Conservation (phyloP, 2,329 filamentous ascomycete species). For the Alternaria brassicicola region DNA sequence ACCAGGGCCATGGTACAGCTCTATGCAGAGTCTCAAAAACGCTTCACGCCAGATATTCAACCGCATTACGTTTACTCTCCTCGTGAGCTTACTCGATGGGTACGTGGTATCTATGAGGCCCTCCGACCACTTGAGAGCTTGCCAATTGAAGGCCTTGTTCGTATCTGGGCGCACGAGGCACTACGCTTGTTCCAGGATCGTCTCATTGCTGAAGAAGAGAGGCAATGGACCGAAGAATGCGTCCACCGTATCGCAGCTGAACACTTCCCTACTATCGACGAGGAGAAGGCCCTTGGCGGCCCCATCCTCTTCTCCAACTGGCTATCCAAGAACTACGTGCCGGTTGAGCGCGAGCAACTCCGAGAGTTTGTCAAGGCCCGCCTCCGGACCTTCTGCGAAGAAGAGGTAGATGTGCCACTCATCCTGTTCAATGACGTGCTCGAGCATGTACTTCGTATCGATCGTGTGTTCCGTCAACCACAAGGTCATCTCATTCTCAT, state of each 20-base stretch:
- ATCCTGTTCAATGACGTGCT: conserved; percentile 99
- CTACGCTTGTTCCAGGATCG: conserved; percentile 96
- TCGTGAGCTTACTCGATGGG: conserved; percentile 97
- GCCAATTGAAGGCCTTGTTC: conserved; percentile 86
- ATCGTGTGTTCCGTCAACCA: conserved; percentile 97
- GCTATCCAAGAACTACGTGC: conserved; percentile 98
- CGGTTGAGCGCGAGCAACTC: conserved; percentile 91
- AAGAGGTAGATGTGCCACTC: conserved; percentile 97
- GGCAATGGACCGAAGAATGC: conserved; percentile 90
- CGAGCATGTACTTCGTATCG: conserved; percentile 96
- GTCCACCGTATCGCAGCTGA: conserved; percentile 86
- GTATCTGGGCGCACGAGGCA: conserved; percentile 98
- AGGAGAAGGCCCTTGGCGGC: conserved; percentile 83
- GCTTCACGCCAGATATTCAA: conserved; percentile 95
- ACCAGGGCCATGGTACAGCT: conserved; percentile 98
- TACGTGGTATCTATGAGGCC: conserved; percentile 95
- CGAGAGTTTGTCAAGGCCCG: conserved; percentile 97
- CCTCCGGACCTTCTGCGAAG: conserved; percentile 97
- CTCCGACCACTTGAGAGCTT: conserved; percentile 90
- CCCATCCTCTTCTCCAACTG: conserved; percentile 99
- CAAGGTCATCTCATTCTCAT: conserved; percentile 98
- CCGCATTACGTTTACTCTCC: conserved; percentile 99
- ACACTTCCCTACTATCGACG: conserved; percentile 94
- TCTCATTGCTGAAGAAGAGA: conserved; percentile 90
- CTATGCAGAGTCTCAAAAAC: conserved; percentile 90